These are phyloP conservation scores for Wickerhamomyces canadensis DNA, from an alignment of 805 yeast species.

Conservation along the genomic window DNA sequence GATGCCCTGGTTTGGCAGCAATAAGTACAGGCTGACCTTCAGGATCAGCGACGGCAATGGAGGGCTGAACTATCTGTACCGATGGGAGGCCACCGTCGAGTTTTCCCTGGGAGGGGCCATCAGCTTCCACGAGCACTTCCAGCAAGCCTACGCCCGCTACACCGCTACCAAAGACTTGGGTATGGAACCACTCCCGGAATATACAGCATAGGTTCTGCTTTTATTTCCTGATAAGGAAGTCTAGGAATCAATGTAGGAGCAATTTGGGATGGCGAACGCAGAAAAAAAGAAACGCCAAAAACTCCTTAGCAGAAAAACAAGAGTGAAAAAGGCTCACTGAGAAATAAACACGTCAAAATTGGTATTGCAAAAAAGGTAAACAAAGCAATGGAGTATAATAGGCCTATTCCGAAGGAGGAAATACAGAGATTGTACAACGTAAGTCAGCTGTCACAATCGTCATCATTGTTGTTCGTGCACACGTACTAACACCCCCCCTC, in stretches of 20 bases:
- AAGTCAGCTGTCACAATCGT: constrained; percentile 4
- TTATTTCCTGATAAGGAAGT: constrained; percentile 6
- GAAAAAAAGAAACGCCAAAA: background rate
- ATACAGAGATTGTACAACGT: constrained; percentile 24
- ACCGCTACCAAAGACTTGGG: constrained; percentile 25
- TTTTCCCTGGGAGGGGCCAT: constrained; percentile 47
- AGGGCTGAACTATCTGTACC: constrained; percentile 31
- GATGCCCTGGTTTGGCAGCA: constrained; percentile 52
- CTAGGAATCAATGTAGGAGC: background rate
- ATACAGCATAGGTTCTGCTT: constrained; percentile 18
- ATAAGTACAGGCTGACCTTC: constrained; percentile 40
- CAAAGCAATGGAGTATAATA: constrained; percentile 18
- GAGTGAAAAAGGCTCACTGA: too few relatives aligned
- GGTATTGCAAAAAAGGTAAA: background rate
- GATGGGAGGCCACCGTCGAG: constrained; percentile 31
- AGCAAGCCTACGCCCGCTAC: constrained; percentile 7
- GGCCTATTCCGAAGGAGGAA: constrained; percentile 22
- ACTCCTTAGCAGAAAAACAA: background rate
- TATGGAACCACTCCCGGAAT: constrained; percentile 42
- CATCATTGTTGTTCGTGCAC: background rate
- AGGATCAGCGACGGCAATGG: constrained; percentile 28
- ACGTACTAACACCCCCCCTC: constrained; percentile 2
- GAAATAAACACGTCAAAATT: constrained; percentile 1
- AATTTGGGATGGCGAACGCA: background rate
- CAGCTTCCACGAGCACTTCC: constrained; percentile 32